Evolutionary conservation across 306 rosid genomes (phyloP).

Genomic region (Nissolia schottii): DNA sequence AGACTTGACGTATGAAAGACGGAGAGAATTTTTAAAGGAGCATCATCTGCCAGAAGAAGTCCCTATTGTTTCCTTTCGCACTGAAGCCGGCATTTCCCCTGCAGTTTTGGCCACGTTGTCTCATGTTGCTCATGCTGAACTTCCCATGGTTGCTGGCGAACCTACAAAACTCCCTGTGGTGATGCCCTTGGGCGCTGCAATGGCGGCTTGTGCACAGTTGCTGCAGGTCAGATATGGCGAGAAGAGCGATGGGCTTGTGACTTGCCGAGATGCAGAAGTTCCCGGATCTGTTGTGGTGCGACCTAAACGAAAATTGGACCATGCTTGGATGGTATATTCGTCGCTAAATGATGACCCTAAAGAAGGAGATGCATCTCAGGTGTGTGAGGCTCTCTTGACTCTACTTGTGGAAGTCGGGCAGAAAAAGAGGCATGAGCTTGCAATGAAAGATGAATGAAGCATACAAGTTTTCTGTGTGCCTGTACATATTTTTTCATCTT

Average conservation of each 20-base stretch:
- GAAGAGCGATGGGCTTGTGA: constrained; percentile 93
- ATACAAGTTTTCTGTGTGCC: neutral
- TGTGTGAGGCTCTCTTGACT: constrained; percentile 89
- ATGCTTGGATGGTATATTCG: constrained; percentile 98
- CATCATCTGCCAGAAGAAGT: constrained; percentile 77
- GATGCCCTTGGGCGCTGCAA: constrained; percentile 88
- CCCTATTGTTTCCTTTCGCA: constrained; percentile 73
- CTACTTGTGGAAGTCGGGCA: constrained; percentile 75
- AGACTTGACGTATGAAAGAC: constrained; percentile 87
- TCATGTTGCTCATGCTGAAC: constrained; percentile 88
- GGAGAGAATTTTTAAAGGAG: constrained; percentile 68
- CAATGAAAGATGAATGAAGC: constrained; percentile 65
- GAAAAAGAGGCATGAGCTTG: constrained; percentile 56
- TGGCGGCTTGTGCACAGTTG: constrained; percentile 98
- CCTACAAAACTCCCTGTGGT: constrained; percentile 75
- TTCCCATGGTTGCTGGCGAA: constrained; percentile 55
- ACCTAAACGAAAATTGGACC: constrained; percentile 78
- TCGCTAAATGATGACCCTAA: constrained; percentile 51
- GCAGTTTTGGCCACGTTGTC: constrained; percentile 76
- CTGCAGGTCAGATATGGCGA: constrained; percentile 79
- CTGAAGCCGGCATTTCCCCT: constrained; percentile 85
- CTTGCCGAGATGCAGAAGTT: constrained; percentile 89
- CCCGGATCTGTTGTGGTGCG: constrained; percentile 86
- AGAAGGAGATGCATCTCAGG: constrained; percentile 88
- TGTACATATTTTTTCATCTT: constrained; percentile 21